phyloP scores from a whole-genome alignment of 345 rosid species.

The Eucalyptus pauciflora region DNA sequence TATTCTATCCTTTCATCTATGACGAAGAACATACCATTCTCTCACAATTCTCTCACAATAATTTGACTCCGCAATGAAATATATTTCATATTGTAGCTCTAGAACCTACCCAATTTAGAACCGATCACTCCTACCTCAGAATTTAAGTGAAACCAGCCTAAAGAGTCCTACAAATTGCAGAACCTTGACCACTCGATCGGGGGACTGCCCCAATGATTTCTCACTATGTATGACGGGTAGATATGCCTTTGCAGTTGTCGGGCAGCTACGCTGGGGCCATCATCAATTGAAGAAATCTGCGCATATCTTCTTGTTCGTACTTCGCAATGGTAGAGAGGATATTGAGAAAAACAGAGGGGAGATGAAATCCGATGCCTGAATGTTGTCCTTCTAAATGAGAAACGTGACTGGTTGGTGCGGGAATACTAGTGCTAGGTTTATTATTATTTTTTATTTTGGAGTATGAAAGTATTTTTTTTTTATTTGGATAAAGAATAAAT shows the following conservation, averaged over 20 bases:
- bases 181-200: neutral
- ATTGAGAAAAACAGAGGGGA: neutral
- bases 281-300: neutral
- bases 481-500: neutral
- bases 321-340: neutral
- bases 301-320: neutral
- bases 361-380: neutral
- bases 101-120: fast-evolving
- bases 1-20: neutral
- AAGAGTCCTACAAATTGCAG: neutral
- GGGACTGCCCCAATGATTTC: neutral
- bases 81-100: too few relatives aligned
- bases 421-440: neutral
- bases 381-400: too few relatives aligned
- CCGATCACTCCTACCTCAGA: neutral
- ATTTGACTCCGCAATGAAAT: fast-evolving
- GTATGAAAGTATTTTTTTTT: too few relatives aligned
- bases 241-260: neutral
- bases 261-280: neutral
- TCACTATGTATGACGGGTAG: neutral
- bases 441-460: neutral
- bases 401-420: neutral
- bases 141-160: neutral
- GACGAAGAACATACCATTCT: neutral
- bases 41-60: too few relatives aligned